Evolutionary conservation across 2,329 filamentous ascomycete species (phyloP).

Genomic region (Colletotrichum liaoningense): DNA sequence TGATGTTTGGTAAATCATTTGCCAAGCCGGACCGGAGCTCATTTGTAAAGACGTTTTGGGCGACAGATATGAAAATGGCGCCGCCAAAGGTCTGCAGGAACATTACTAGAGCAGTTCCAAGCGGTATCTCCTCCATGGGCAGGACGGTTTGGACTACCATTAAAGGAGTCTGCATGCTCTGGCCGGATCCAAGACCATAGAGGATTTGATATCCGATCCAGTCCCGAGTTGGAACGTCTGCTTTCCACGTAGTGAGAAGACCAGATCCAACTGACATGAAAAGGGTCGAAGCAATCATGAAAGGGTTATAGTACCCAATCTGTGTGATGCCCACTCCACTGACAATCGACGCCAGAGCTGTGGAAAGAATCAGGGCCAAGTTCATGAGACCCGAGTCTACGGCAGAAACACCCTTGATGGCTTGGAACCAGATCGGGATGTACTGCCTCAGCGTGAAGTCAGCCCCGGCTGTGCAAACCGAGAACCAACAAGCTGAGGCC

Average conservation of each 20-base stretch:
- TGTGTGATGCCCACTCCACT: constrained; percentile 42
- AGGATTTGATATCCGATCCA: constrained; percentile 42
- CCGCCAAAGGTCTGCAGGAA: constrained; percentile 30
- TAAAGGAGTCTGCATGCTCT: constrained; percentile 41
- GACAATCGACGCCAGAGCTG: constrained; percentile 41
- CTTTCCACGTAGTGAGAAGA: constrained; percentile 11
- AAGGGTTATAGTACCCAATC: constrained; percentile 49
- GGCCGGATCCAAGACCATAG: constrained; percentile 40
- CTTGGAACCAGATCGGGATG: constrained; percentile 64
- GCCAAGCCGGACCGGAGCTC: neutral
- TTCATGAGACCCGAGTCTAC: constrained; percentile 49
- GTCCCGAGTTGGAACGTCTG: neutral
- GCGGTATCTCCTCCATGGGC: constrained; percentile 5
- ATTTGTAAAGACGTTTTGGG: constrained; percentile 25
- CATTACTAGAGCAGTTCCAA: constrained; percentile 29
- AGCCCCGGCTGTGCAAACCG: constrained; percentile 46
- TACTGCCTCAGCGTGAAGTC: constrained; percentile 51
- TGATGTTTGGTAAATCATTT: constrained; percentile 7
- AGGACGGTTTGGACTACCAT: constrained; percentile 41
- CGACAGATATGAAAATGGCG: constrained; percentile 27
- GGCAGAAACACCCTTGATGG: constrained; percentile 53
- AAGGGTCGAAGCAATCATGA: constrained; percentile 45
- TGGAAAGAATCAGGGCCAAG: constrained; percentile 44
- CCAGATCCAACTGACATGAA: constrained; percentile 41
- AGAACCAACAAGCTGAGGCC: constrained; percentile 37